Evolutionary conservation across 2,329 filamentous ascomycete genomes (phyloP).

Genomic region (Colletotrichum sp.): DNA sequence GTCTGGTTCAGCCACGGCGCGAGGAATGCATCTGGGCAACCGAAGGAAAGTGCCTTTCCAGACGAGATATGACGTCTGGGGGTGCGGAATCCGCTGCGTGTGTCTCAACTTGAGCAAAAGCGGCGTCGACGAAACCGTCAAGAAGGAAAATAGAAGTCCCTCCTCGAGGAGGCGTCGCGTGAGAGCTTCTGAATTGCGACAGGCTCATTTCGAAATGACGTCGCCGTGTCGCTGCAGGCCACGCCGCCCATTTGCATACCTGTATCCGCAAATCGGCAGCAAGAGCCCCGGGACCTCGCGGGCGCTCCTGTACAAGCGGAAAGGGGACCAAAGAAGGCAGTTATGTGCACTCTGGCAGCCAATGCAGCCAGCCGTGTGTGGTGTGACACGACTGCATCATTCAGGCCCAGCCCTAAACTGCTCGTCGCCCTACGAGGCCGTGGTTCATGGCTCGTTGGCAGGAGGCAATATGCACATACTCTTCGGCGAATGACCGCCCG

Average conservation of each 20-base stretch:
- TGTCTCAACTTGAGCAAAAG: neutral
- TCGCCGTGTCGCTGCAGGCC: neutral
- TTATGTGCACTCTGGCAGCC: neutral
- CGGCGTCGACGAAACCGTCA: neutral
- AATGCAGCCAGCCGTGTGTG: slow-evolving; percentile 9
- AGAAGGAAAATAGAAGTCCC: neutral
- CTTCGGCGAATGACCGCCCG: neutral
- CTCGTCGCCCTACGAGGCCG: slow-evolving; percentile 10
- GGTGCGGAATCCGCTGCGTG: neutral
- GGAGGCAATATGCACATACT: neutral
- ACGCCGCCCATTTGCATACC: neutral
- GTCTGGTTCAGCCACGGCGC: neutral
- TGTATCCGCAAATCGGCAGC: neutral
- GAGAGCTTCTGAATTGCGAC: neutral
- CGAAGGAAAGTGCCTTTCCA: neutral
- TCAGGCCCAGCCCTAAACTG: slow-evolving; percentile 11
- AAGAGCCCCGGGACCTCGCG: neutral
- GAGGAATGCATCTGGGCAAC: neutral
- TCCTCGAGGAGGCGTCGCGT: neutral
- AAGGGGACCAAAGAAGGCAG: neutral
- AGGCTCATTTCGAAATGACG: neutral
- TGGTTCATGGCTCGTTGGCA: neutral
- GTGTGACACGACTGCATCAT: neutral
- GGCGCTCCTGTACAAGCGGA: neutral
- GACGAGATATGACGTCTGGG: neutral